These are phyloP conservation scores for Emydomyces testavorans DNA, from an alignment of 2,329 filamentous ascomycete genomes.

Conservation along the genomic window DNA sequence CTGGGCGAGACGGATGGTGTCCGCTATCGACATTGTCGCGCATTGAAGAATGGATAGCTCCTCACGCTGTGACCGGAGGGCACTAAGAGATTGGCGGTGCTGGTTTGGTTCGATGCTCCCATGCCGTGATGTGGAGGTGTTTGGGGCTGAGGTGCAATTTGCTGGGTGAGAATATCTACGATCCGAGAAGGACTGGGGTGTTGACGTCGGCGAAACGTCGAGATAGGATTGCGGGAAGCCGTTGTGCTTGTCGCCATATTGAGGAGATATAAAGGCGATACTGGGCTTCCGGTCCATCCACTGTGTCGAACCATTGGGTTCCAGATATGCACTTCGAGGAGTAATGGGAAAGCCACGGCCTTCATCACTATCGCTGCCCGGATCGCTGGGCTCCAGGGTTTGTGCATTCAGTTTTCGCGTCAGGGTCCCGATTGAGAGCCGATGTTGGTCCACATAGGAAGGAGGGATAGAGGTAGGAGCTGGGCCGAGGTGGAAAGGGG, in stretches of 20 bases:
- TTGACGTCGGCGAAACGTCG: conserved; percentile 9
- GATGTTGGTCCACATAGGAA: conserved; percentile 26
- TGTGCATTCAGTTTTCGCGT: conserved; percentile 34
- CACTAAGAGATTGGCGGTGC: conserved; percentile 9
- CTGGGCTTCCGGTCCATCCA: not conserved
- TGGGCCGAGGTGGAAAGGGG: conserved; percentile 28
- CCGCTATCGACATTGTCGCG: conserved; percentile 25
- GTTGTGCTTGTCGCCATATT: not conserved
- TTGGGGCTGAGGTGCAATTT: not conserved
- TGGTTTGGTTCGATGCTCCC: conserved; percentile 2
- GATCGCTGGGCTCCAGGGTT: conserved; percentile 23
- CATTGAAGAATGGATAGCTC: conserved; percentile 33
- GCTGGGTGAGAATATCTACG: conserved; percentile 8
- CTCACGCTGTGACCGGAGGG: conserved; percentile 30
- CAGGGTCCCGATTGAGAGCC: conserved; percentile 31
- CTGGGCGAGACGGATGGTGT: conserved; percentile 29
- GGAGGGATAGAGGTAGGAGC: conserved; percentile 36
- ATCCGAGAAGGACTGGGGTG: conserved; percentile 5
- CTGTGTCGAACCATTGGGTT: conserved; percentile 15
- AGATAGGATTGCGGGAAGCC: not conserved
- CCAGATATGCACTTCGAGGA: conserved; percentile 11
- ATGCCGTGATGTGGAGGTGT: not conserved
- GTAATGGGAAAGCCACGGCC: conserved; percentile 19
- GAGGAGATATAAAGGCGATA: conserved; percentile 8
- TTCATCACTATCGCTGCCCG: conserved; percentile 14